Evolutionary conservation across 345 rosid genomes (phyloP), one percentile per base, ranked within the genome.

Genomic region (Bruguiera parviflora): DNA sequence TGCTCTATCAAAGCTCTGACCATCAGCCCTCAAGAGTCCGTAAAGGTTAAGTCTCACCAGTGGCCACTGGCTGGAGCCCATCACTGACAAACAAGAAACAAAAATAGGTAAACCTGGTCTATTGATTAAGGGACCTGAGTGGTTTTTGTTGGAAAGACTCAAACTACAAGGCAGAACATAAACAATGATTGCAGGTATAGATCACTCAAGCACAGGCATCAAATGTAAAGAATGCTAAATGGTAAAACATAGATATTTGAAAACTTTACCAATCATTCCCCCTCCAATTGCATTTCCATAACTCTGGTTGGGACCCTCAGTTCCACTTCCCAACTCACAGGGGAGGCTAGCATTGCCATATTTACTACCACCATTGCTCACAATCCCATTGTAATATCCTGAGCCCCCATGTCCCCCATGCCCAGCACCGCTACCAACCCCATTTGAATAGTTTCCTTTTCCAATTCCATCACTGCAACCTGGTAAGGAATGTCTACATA

Each of bases 391-490:
- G 82, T 82, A 94, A 81, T 75, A 84, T 72, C 98, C 98, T 59
- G 95, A 84, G 58, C 98, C 98, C 61, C 98, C 98, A 68, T 84
- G 73, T 68, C 98, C 98, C 20, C 98, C 98, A 67, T 94, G 98
- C 66, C 98, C 97, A 72, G 97, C 97, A 71, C 97, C 98, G 80
- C 98, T 87, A 61, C 97, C 96, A 82, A 92, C 95, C 73, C 98
- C 96, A 75, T 88, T 75, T 49, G 86, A 83, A 82, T 86, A 91
- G 68, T 85, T 85, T 72, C 98, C 97, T 77, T 81, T 89, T 56
- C 97, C 98, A 58, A 91, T 64, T 53, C 98, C 97, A 29, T 80
- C 89, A 79, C 85, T 88, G 77, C 98, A 94, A 84, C 98, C 98
- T 94, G 84, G 71, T 70, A 78, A 55, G 35, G 10, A 57, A 31